Evolutionary conservation across 768 basidiomycete genomes (phyloP), one percentile per base, ranked within the genome.

Genomic region (Myochromella boudieri): DNA sequence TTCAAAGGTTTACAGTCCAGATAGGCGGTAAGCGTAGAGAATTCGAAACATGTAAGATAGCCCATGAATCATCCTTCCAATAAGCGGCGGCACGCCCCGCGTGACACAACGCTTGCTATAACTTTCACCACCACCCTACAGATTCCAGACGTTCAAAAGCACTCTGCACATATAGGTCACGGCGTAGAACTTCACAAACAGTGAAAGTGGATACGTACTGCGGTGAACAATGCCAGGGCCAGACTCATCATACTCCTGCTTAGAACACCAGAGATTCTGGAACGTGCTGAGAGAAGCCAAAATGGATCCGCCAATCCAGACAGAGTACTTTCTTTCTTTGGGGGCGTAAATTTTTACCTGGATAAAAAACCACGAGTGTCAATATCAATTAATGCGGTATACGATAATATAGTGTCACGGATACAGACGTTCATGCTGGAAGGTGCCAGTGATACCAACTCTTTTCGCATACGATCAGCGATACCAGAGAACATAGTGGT

Each of bases 401-500:
- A 44, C 10, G 15, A 9, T 25, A 12, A 27, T 25, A 3, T 25
- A 21, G 17, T 33, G 27, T 21, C 11, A 10, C 1, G 17, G 32
- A 12, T 28, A 61, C 72, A 15, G 27, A 73, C 77, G 82, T 91
- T 94, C 87, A 94, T 86, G 70, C 85, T 89, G 44, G 86, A 77
- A 14, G 92, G 91, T 45, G 87, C 78, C 55, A 93, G 77, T 14
- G 84, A 71, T 14, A 86, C 85, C 63, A 95, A 75, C 71, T 94
- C 91, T 77, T 91, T 91, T 68, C 91, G 87, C 89, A 95, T 90
- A 60, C 92, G 86, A 70, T 95, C 92, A 56, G 91, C 84, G 59
- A 95, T 92, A 75, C 91, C 92, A 56, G 88, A 84, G 87, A 91
- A 93, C 91, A 94, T 93, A 60, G 90, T 92, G 52, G 88, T 89